Conservation (phyloP, 345 rosid genomes). For the Salix brachista region DNA sequence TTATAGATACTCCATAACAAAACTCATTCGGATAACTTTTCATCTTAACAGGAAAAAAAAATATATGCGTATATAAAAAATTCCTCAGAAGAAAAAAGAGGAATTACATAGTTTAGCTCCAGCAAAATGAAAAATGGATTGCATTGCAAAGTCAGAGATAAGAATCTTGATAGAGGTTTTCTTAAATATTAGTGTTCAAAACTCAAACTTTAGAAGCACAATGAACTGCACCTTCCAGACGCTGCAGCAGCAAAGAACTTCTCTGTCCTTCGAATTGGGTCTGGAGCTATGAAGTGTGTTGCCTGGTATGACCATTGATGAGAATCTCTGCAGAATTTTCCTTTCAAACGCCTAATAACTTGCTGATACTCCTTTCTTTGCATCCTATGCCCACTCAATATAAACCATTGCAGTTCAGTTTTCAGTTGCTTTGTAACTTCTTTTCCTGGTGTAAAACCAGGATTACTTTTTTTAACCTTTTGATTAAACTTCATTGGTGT, state of each 20-base stretch:
- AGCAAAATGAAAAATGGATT: background rate
- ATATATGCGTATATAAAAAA: background rate
- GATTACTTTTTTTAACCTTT: slow-evolving; percentile 21
- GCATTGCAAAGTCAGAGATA: background rate
- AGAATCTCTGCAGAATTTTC: slow-evolving; percentile 77
- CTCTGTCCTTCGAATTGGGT: slow-evolving; percentile 78
- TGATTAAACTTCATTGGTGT: slow-evolving; percentile 21
- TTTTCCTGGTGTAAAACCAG: slow-evolving; percentile 13
- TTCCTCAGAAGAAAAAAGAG: background rate
- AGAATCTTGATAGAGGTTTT: background rate
- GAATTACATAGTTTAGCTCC: background rate
- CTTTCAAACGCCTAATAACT: slow-evolving; percentile 59
- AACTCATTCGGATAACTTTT: background rate
- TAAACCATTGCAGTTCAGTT: slow-evolving; percentile 50
- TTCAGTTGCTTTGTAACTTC: slow-evolving; percentile 22
- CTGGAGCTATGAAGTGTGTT: slow-evolving; percentile 75
- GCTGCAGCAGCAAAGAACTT: slow-evolving; percentile 52
- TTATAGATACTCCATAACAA: background rate
- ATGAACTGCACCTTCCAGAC: slow-evolving; percentile 34
- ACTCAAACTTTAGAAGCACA: slow-evolving; percentile 7
- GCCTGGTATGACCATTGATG: slow-evolving; percentile 98
- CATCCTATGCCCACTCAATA: slow-evolving; percentile 60
- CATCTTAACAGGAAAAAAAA: background rate
- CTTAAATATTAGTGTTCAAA: background rate
- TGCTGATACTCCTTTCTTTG: slow-evolving; percentile 76